Conservation (phyloP, 2,329 filamentous ascomycete species). For the Colletotrichum scovillei region DNA sequence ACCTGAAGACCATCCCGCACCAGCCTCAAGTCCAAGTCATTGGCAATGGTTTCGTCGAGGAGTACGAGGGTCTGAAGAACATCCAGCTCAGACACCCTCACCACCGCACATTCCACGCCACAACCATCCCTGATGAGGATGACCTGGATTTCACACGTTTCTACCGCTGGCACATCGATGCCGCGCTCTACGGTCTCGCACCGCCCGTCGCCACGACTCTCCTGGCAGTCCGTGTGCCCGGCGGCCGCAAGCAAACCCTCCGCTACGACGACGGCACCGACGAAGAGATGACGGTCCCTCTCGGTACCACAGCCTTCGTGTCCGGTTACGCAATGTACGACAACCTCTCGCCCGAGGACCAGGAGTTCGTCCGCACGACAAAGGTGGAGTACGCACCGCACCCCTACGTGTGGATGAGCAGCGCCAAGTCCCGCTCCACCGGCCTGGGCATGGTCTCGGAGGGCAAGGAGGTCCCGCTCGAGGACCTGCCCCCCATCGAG, state of each 20-base stretch:
- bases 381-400: slow-evolving; percentile 82
- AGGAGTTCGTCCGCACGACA: slow-evolving; percentile 74
- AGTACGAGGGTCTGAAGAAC: slow-evolving; percentile 77
- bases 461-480: slow-evolving; percentile 67
- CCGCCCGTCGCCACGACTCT: slow-evolving; percentile 79
- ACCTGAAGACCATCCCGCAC: slow-evolving; percentile 83
- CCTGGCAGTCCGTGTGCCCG: slow-evolving; percentile 78
- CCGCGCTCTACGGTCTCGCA: slow-evolving; percentile 80
- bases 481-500: slow-evolving; percentile 74
- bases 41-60: slow-evolving; percentile 76
- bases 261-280: slow-evolving; percentile 79
- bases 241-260: slow-evolving; percentile 72
- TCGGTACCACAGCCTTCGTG: slow-evolving; percentile 82
- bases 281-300: slow-evolving; percentile 74
- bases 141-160: slow-evolving; percentile 66
- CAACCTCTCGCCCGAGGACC: slow-evolving; percentile 71
- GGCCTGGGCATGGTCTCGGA: slow-evolving; percentile 80
- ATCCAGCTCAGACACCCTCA: slow-evolving; percentile 80
- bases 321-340: slow-evolving; percentile 79
- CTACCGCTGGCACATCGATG: slow-evolving; percentile 86
- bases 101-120: slow-evolving; percentile 80
- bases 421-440: slow-evolving; percentile 72
- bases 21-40: slow-evolving; percentile 83
- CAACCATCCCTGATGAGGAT: slow-evolving; percentile 65
- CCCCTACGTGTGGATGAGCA: slow-evolving; percentile 85